Evolutionary conservation across 148 eudicot genomes (phyloP).

Genomic region (Linanthus parryae): DNA sequence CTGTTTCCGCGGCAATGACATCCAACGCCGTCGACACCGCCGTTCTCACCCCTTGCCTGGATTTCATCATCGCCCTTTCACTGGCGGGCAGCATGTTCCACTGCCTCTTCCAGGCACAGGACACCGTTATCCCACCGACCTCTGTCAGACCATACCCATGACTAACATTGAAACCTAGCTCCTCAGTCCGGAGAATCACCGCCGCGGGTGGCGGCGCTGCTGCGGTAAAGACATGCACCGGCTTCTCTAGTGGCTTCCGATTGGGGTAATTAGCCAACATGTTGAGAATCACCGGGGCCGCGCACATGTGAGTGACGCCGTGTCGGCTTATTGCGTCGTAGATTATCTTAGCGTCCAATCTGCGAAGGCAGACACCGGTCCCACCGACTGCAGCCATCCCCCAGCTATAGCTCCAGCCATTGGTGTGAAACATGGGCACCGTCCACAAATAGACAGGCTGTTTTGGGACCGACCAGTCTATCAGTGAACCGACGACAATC

Average conservation of each 20-base stretch:
- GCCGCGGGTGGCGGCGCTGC: constrained; percentile 10
- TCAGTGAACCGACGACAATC: not conserved
- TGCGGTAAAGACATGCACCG: constrained; percentile 5
- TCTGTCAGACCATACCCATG: too few species aligned
- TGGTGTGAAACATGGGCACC: constrained; percentile 7
- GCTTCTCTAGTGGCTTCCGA: not conserved
- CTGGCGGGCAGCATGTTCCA: too few species aligned
- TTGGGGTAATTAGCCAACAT: constrained; percentile 1
- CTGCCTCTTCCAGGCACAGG: too few species aligned
- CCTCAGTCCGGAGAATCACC: constrained; percentile 1
- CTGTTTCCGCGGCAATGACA: too few species aligned
- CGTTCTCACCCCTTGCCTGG: too few species aligned
- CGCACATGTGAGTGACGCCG: constrained; percentile 10
- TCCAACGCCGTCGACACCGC: too few species aligned
- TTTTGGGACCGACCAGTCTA: constrained; percentile 5
- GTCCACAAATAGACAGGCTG: constrained; percentile 11
- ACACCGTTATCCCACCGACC: too few species aligned
- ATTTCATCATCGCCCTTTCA: too few species aligned
- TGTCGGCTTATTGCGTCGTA: not conserved
- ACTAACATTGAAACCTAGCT: too few species aligned
- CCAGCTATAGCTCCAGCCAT: constrained; percentile 7
- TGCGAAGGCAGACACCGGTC: constrained; percentile 4
- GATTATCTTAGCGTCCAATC: constrained; percentile 3
- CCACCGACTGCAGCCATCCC: constrained; percentile 12
- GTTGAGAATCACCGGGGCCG: constrained; percentile 4